Base-by-base conservation (phyloP, 257 asterid genomes). In the Nicotiana tabacum region DNA sequence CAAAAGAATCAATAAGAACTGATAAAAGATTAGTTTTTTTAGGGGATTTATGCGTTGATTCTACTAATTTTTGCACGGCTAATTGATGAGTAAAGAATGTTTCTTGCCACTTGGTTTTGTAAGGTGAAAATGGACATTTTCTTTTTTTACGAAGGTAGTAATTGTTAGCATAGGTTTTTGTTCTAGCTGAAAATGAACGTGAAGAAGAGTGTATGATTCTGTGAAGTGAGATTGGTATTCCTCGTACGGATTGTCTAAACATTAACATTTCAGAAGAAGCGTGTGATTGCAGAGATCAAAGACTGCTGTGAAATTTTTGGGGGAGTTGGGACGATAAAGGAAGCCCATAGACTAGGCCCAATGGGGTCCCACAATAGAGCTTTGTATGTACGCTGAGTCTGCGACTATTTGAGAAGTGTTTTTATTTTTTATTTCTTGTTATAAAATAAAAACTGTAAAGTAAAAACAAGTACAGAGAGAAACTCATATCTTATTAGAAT, bases 71-170 rank as follows among this genome's bases (percentile, higher is more conserved):
- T 61, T 82, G 87, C 85, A 90, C 86, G 10, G 97, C 94, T 11
- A 90, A 89, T 83, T 89, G 91, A 35, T 66, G 84, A 37, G 92
- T 90, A 15, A 95, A 88, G 9, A 43, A 9, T 43, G 79, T 56
- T 39, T 90, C 87, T 39, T 83, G 84, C 90, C 90, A 84, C 66
- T 89, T 82, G 32, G 87, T 56, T 70, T 85, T 84, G 95, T 77
- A 84, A 6, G 96, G 90, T 76, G 90, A 86, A 62, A 85, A 86
- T 9, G 93, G 97, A 91, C 97, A 95, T 88, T 91, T 95, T 86
- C 97, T 91, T 83, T 90, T 81, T 87, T 93, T 91, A 35, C 96
- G 78, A 4, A 91, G 84, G 37, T 85, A 88, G 82, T 88, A 91
- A 58, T 91, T 89, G 85, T 83, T 83, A 77, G 83, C 7, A 37